A percentile compares a stretch with the other conserved stretches of the same genome.
These are phyloP conservation scores for Elsinoe arachidis DNA, from an alignment of 2,329 filamentous ascomycete genomes.

Conservation along the genomic window DNA sequence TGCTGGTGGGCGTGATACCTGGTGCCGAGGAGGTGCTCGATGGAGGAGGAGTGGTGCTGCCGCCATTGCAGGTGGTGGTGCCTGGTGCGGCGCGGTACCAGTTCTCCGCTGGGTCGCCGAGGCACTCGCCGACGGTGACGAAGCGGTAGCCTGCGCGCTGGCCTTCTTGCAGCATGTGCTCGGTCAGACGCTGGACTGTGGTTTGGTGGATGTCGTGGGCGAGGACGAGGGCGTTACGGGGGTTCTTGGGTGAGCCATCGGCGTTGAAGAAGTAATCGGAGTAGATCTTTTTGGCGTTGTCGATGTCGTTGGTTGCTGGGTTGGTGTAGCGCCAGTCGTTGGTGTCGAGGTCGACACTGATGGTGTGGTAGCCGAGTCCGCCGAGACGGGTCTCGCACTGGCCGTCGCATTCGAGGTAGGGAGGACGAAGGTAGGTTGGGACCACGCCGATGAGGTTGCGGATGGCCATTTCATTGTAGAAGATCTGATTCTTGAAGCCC, in stretches of 20 bases:
- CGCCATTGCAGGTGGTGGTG: constrained; percentile 10
- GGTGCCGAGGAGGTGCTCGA: constrained; percentile 14
- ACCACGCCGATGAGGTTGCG: constrained; percentile 48
- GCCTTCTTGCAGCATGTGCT: constrained; percentile 36
- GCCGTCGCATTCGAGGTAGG: constrained; percentile 40
- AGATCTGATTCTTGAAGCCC: constrained; percentile 41
- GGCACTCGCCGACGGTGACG: constrained; percentile 41
- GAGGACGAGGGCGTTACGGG: constrained; percentile 42
- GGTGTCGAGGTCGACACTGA: constrained; percentile 53
- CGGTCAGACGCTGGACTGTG: constrained; percentile 37
- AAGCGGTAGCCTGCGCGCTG: constrained; percentile 34
- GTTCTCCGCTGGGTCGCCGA: constrained; percentile 37
- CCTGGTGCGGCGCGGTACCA: constrained; percentile 37
- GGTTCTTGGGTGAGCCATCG: constrained; percentile 29
- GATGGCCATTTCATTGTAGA: constrained; percentile 48
- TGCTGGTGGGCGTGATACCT: constrained; percentile 3
- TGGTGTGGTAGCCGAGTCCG: constrained; percentile 49
- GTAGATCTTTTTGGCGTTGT: constrained; percentile 40
- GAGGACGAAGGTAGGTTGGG: constrained; percentile 47
- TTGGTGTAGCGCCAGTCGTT: constrained; percentile 24
- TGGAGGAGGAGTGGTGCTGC: constrained; percentile 9
- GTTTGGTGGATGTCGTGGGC: constrained; percentile 43
- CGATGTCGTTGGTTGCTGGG: constrained; percentile 41
- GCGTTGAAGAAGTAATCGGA: constrained; percentile 45
- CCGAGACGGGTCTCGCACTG: constrained; percentile 33